phyloP scores from a whole-genome alignment of 2,329 filamentous ascomycete species.

The Diaporthe ampelina region DNA sequence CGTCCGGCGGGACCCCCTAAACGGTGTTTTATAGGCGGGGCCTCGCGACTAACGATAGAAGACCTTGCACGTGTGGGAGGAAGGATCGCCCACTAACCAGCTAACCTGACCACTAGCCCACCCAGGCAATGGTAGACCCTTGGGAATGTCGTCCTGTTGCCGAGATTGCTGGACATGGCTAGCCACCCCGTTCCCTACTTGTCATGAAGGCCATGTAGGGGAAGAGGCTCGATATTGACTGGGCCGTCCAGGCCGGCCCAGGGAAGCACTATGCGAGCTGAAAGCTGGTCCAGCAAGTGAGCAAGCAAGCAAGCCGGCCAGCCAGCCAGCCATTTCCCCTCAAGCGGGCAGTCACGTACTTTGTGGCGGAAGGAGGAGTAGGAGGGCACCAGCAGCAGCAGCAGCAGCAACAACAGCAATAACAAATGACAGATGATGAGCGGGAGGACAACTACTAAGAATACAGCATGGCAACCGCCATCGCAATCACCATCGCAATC shows the following conservation, averaged over 20 bases:
- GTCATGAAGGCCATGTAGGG: neutral
- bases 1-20: neutral
- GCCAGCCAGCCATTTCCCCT: no score
- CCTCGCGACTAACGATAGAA: neutral
- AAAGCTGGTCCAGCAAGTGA: slow-evolving; percentile 9
- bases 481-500: neutral
- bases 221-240: slow-evolving; percentile 25
- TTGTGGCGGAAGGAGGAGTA: neutral
- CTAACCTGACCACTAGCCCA: slow-evolving; percentile 32
- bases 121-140: slow-evolving; percentile 14
- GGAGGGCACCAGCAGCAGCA: neutral
- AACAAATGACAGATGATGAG: neutral
- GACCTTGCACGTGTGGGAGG: slow-evolving; percentile 27
- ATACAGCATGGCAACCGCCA: neutral
- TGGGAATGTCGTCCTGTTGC: slow-evolving; percentile 21
- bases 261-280: slow-evolving; percentile 31
- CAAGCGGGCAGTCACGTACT: no score
- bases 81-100: slow-evolving; percentile 28
- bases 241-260: slow-evolving; percentile 18
- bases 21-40: neutral
- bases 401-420: no score
- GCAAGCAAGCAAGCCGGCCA: neutral
- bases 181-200: neutral
- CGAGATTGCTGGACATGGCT: slow-evolving; percentile 29
- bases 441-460: neutral